Evolutionary conservation across 495 filamentous ascomycete species (phyloP).

Genomic region (Tuber aestivum): DNA sequence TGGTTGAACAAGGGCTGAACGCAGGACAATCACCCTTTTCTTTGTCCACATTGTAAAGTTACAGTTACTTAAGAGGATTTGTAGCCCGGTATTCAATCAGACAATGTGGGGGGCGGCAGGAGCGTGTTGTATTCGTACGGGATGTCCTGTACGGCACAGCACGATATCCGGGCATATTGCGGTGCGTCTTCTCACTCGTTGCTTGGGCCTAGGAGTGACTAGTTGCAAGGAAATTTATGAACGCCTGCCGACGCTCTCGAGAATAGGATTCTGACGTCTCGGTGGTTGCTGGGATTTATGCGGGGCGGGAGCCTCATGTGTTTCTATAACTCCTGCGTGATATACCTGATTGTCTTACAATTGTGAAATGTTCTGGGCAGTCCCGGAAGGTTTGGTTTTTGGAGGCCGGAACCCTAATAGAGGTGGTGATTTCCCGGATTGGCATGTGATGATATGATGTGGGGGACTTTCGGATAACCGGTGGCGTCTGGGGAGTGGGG

Average conservation of each 20-base stretch:
- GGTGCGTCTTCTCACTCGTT: background rate
- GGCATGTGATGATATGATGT: background rate
- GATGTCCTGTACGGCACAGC: too few species aligned
- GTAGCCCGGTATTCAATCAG: background rate
- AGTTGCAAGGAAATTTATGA: background rate
- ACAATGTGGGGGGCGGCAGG: background rate
- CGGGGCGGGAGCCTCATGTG: background rate
- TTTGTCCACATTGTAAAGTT: background rate
- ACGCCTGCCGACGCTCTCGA: background rate
- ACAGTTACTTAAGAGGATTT: background rate
- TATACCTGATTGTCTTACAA: background rate
- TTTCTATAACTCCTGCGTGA: background rate
- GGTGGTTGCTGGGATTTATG: background rate
- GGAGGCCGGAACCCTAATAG: background rate
- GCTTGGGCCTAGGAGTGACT: background rate
- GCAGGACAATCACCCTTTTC: background rate
- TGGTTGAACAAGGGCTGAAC: background rate
- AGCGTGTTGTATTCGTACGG: background rate
- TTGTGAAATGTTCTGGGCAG: background rate
- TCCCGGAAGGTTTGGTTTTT: background rate
- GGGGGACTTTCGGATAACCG: background rate
- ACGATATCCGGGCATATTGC: background rate
- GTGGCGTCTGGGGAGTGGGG: background rate
- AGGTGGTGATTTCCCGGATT: background rate
- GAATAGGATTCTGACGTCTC: background rate